phyloP scores from a whole-genome alignment of 192 early-diverging fungal genomes.

The Polychytrium aggregatum region DNA sequence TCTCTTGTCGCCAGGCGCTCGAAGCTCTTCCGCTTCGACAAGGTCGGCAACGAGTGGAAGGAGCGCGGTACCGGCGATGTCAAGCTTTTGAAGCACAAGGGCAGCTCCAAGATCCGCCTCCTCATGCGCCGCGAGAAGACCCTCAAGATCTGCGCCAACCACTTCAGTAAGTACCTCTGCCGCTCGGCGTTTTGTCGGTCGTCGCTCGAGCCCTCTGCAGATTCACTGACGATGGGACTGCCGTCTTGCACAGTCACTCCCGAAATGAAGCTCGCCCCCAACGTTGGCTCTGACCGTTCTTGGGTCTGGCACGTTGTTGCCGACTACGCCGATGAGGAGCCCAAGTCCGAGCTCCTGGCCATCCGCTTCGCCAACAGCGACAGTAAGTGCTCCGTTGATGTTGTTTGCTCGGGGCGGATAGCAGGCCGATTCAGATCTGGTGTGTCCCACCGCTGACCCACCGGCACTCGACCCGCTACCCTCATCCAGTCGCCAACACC shows the following conservation, averaged over 20 bases:
- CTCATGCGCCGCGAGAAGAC: slow-evolving; percentile 99
- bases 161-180: slow-evolving; percentile 47
- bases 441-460: background rate
- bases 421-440: background rate
- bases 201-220: too few species aligned
- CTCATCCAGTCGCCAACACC: slow-evolving; percentile 63
- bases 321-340: slow-evolving; percentile 84
- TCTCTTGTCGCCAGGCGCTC: slow-evolving; percentile 67
- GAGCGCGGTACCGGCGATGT: slow-evolving; percentile 98
- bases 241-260: slow-evolving; percentile 48
- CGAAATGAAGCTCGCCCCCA: slow-evolving; percentile 83
- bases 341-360: slow-evolving; percentile 75
- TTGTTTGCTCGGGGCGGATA: background rate
- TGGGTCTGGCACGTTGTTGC: slow-evolving; percentile 93
- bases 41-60: slow-evolving; percentile 91
- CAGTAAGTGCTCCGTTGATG: slow-evolving; percentile 30
- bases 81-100: slow-evolving; percentile 90
- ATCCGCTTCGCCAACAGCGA: slow-evolving; percentile 95
- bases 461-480: background rate
- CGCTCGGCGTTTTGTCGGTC: background rate
- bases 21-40: slow-evolving; percentile 97
- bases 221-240: too few species aligned
- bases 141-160: slow-evolving; percentile 98
- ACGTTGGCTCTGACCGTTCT: slow-evolving; percentile 95
- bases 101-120: slow-evolving; percentile 78